Base-by-base conservation (phyloP, 2,329 filamentous ascomycete genomes). In the Paraconiothyrium sp. region DNA sequence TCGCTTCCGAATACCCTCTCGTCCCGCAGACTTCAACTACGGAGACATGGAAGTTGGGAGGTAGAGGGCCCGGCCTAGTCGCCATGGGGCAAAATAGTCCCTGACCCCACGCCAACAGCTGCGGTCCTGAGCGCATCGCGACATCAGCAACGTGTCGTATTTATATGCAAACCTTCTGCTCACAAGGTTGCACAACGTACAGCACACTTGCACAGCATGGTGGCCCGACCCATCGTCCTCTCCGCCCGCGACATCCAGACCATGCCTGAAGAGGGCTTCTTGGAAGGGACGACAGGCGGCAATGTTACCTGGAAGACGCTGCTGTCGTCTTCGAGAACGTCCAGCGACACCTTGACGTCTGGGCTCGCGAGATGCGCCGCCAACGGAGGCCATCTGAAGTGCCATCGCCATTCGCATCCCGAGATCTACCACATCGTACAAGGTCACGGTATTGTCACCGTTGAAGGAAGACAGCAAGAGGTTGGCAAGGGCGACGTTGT, bases 361-460 rank as follows among this genome's bases (percentile, higher is more conserved):
- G 81, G 81, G 0, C 76, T 82, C 16, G 80, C 78, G 1, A 69
- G 68, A 1, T 80, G 75, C 58, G 44, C 58, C 3, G 72, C 73
- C 1, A 68, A 74, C 1, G 47, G 52, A 8, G 81, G 80, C 8
- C 68, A 77, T 57, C 67, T 82, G 7, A 76, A 75, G 46, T 61
- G 64, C 1, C 81, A 84, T 63, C 72, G 78, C 0, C 81, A 83
- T 56, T 46, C 60, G 4, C 81, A 83, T 41, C 76, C 81, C 0
- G 81, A 83, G 65, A 72, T 83, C 1, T 84, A 83, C 55, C 71
- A 82, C 57, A 68, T 84, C 20, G 69, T 78, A 0, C 62, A 74
- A 0, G 81, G 81, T 0, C 67, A 60, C 0, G 81, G 78, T 0
- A 65, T 78, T 8, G 72, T 83, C 2, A 72, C 65, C 0, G 76